phyloP scores from a whole-genome alignment of 164 flowering plant genomes.

The grape (Vitis vinifera) region ASM3070453v1 NC_081818.1:24820001-24820500 shows the following conservation, averaged over 20 bases:
- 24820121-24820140: background rate
- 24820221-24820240: slow-evolving; percentile 90
- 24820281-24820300: no score
- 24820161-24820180: slow-evolving; percentile 87
- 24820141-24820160: slow-evolving; percentile 80
- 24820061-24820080: background rate
- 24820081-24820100: no score
- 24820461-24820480: no score
- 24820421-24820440: no score
- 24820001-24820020: background rate
- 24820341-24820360: no score
- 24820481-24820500: no score
- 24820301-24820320: no score
- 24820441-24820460: no score
- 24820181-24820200: slow-evolving; percentile 62
- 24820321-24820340: no score
- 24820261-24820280: slow-evolving; percentile 50
- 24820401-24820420: no score
- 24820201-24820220: slow-evolving; percentile 67
- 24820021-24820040: background rate
- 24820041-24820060: background rate
- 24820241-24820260: slow-evolving; percentile 89
- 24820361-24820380: background rate
- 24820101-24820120: no score
- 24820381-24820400: background rate